A percentile compares a stretch with the other conserved stretches of the same genome.
phyloP scores from a whole-genome alignment of 2,329 filamentous ascomycete species.

The Fusarium solani-melongenae region DNA sequence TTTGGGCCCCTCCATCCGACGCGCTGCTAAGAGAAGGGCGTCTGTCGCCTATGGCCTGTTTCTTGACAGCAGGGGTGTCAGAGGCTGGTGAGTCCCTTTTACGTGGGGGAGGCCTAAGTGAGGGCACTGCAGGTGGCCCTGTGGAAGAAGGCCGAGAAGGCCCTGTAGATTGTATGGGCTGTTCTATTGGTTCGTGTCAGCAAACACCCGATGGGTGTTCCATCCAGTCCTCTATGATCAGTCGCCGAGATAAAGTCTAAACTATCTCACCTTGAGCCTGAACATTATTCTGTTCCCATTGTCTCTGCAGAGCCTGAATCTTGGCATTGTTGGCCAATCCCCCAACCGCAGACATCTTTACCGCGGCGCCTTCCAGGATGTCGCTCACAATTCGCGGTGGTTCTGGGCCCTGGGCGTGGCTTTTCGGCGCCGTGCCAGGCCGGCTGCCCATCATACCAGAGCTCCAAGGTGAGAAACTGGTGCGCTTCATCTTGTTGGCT shows the following conservation, averaged over 20 bases:
- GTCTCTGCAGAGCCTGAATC: slow-evolving; percentile 44
- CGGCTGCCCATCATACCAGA: slow-evolving; percentile 17
- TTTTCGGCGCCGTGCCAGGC: not conserved
- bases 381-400: slow-evolving; percentile 41
- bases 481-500: slow-evolving; percentile 24
- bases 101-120: not conserved
- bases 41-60: slow-evolving; percentile 4
- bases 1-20: not conserved
- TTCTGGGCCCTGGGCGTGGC: slow-evolving; percentile 3
- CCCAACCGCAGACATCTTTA: slow-evolving; percentile 1
- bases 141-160: slow-evolving; percentile 10
- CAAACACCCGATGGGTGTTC: not conserved
- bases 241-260: not conserved
- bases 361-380: slow-evolving; percentile 4
- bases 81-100: slow-evolving; percentile 24
- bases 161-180: slow-evolving; percentile 16
- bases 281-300: slow-evolving; percentile 42
- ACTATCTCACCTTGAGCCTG: slow-evolving; percentile 6
- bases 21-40: not conserved
- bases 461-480: slow-evolving; percentile 32
- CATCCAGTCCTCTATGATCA: not conserved
- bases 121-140: not conserved
- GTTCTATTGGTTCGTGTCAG: not conserved
- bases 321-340: slow-evolving; percentile 29
- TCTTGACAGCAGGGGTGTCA: slow-evolving; percentile 11